Conservation (phyloP, 495 filamentous ascomycete species). For the Annulohypoxylon stygium region DNA sequence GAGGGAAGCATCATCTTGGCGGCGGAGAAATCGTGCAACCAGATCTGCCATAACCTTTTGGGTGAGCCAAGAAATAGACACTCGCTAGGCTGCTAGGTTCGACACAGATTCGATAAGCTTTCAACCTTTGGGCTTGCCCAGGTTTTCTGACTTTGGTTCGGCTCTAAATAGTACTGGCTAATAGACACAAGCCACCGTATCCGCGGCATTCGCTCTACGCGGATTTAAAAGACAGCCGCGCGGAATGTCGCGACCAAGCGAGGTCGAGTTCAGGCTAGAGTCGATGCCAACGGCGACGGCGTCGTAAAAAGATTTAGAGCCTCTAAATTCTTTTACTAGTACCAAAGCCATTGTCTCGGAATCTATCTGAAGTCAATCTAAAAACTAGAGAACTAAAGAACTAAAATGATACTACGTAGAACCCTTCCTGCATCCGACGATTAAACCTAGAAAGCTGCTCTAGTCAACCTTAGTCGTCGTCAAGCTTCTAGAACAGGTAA, state of each 20-base stretch:
- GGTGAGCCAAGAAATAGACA: conserved; percentile 13
- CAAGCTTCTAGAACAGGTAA: conserved; percentile 24
- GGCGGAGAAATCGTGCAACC: conserved; percentile 41
- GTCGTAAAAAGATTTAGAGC: conserved; percentile 12
- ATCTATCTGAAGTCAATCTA: conserved; percentile 1
- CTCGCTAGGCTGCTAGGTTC: neutral
- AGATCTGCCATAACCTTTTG: conserved; percentile 29
- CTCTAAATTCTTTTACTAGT: neutral
- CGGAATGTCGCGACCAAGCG: neutral
- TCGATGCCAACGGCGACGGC: conserved; percentile 1
- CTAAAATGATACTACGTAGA: conserved; percentile 12
- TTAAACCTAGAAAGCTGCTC: conserved; percentile 6
- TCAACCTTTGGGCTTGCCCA: conserved; percentile 14
- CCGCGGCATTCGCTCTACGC: neutral
- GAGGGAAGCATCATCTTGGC: conserved; percentile 35
- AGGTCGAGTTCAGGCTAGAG: conserved; percentile 24
- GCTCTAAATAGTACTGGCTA: neutral
- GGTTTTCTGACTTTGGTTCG: conserved; percentile 3
- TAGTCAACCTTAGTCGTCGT: conserved; percentile 23
- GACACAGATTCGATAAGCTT: conserved; percentile 6
- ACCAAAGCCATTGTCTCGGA: conserved; percentile 9
- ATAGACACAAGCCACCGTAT: neutral
- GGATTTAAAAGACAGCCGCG: conserved; percentile 8
- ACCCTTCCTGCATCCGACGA: conserved; percentile 31
- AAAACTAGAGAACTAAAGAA: conserved; percentile 6